Conservation (phyloP, 2,329 filamentous ascomycete genomes). For the Exserohilum rostratum region DNA sequence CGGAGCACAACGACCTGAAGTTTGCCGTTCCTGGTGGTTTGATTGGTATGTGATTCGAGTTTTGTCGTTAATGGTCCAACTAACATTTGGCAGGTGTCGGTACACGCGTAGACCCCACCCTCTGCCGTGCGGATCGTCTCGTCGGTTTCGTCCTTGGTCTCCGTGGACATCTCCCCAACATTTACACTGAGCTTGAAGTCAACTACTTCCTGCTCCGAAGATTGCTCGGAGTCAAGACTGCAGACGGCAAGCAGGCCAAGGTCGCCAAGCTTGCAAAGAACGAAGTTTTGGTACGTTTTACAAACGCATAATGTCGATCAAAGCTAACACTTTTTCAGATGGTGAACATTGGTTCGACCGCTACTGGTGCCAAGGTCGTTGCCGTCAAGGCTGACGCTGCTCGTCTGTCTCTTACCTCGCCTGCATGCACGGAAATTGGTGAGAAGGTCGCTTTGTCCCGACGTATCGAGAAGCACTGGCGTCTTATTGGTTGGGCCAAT, state of each 20-base stretch:
- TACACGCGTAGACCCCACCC: conserved; percentile 94
- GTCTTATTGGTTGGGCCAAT: conserved; percentile 52
- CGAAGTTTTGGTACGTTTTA: conserved; percentile 72
- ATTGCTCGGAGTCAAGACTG: conserved; percentile 94
- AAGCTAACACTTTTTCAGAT: conserved; percentile 58
- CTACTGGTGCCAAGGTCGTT: conserved; percentile 94
- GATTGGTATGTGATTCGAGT: conserved; percentile 62
- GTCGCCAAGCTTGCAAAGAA: conserved; percentile 98
- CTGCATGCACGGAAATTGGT: conserved; percentile 94
- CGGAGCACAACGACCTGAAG: conserved; percentile 97
- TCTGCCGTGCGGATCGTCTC: conserved; percentile 98
- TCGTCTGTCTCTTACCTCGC: conserved; percentile 89
- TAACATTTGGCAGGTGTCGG: conserved; percentile 70
- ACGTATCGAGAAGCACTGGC: conserved; percentile 99
- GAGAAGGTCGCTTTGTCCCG: conserved; percentile 97
- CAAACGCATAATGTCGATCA: not conserved
- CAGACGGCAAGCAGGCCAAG: conserved; percentile 99
- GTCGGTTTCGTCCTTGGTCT: conserved; percentile 97
- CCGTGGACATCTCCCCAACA: conserved; percentile 89
- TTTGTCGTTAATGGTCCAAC: not conserved
- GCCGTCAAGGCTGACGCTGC: conserved; percentile 98
- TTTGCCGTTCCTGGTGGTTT: conserved; percentile 97
- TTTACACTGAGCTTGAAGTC: conserved; percentile 95
- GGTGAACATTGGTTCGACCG: conserved; percentile 99
- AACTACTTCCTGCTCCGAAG: conserved; percentile 98